Conservation (phyloP, 345 rosid species). For the Citrus sinensis region DVS_A1.0 CM039167.1:2094001-2094500, state of each 20-base stretch:
- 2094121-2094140: constrained; percentile 68
- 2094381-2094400: background rate
- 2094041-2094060: constrained; percentile 68
- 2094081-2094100: constrained; percentile 85
- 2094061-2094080: constrained; percentile 59
- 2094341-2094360: background rate
- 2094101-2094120: constrained; percentile 65
- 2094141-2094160: constrained; percentile 79
- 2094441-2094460: background rate
- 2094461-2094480: background rate
- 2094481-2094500: background rate
- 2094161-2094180: constrained; percentile 78
- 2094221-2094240: background rate
- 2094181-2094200: constrained; percentile 96
- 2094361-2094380: background rate
- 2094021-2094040: constrained; percentile 63
- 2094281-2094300: background rate
- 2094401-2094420: background rate
- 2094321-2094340: background rate
- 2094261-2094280: background rate
- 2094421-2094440: background rate
- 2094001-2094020: constrained; percentile 73
- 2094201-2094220: background rate
- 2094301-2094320: background rate
- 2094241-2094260: background rate